Evolutionary conservation across 1,139 yeast genomes (phyloP), one percentile per base, ranked within the genome.

Genomic region (Magnusiomyces paraingens): DNA sequence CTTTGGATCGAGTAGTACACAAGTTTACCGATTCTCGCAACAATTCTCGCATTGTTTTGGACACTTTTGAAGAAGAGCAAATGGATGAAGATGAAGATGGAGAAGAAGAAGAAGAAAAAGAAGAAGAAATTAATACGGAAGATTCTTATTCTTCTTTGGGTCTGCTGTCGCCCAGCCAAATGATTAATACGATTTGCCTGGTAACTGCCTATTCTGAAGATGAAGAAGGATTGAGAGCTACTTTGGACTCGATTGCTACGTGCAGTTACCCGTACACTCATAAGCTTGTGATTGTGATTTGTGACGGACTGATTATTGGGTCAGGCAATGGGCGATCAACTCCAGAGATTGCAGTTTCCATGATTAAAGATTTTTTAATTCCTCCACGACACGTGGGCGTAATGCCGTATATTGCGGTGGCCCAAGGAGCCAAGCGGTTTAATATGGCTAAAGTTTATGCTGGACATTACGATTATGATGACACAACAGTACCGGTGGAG

Each of bases 361-460:
- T 69, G 88, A 86, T 90, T 88, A 80, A 84, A 10, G 94, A 87
- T 46, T 58, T 62, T 17, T 62, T 63, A 3, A 63, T 63, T 32
- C 61, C 64, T 10, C 63, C 63, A 6, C 63, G 62, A 14, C 55
- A 58, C 14, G 62, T 59, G n/a, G 64, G 60, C 5, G 55, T 62
- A 46, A 47, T 60, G 49, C 57, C 69, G 1, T 69, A 67, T 48
- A 63, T 64, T 22, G 66, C 70, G 2, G 62, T 69, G 2, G 72
- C 69, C 1, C 62, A 65, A 17, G 71, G 70, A 3, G 58, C 58
- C 20, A 63, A 61, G 51, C 62, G 68, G 17, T 61, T 61, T 52
- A 69, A 69, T 50, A 57, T 59, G 59, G 71, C 69, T 14, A 61
- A 62, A 51, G 66, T 69, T 12, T 67, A 64, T 51, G 61, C 68